Evolutionary conservation across 495 filamentous ascomycete genomes (phyloP), one percentile per base, ranked within the genome.

Genomic region (Glarea lozoyensis): DNA sequence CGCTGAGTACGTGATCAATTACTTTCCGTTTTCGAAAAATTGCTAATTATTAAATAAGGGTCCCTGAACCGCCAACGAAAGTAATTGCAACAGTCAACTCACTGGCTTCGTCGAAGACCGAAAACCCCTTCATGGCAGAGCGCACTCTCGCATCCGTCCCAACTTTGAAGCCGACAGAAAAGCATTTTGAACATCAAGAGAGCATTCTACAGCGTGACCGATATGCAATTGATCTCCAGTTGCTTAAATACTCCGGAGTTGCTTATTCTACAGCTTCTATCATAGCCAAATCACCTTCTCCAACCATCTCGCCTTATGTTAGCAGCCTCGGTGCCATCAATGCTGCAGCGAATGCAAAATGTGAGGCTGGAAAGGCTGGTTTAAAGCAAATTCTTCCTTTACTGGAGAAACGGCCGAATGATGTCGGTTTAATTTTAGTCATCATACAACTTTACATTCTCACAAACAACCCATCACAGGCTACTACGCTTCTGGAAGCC

Each of bases 401-500:
- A n/a, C 66, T 94, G 9, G 81, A 86, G 47, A 76, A 76, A 41
- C 70, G 84, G 17, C 87, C 88, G 0, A 77, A 76, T 46, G 89
- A 99, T 55, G 64, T 96, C 21, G 93, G 92, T 6, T 68, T 97
- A 2, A 66, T 86, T 7, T 66, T 97, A 30, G 90, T 86, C 10
- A 76, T 87, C 13, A 75, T 90, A 5, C 88, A 97, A 57, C 75
- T 96, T 27, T 89, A 93, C 53, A 66, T 94, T 12, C 68, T 75
- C 32, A 72, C 67, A 27, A 76, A 82, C 22, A 94, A 95, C 57
- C 76, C 78, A 38, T 79, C 72, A 15, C 78, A 81, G 3, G 92
- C 93, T 2, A 79, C 88, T 41, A 68, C 66, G 32, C 70, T 86
- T 4, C 66, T 99, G 13, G 86, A 94, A 53, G 65, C 71, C 10